A percentile compares a stretch with the other conserved stretches of the same genome.
These are phyloP conservation scores for Eucalyptus regnans DNA, from an alignment of 345 rosid species.

Conservation along the genomic window DNA sequence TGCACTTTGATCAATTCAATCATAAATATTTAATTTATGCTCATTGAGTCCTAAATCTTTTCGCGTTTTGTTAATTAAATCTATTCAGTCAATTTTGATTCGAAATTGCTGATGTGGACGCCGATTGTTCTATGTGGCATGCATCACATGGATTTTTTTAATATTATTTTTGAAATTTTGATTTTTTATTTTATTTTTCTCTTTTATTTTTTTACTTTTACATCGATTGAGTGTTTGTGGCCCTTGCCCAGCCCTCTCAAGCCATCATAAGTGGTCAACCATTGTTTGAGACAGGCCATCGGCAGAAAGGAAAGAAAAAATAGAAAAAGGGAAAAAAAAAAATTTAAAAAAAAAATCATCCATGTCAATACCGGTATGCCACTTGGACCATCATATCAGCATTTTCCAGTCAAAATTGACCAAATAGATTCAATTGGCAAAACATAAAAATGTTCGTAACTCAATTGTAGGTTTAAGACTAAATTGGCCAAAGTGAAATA, in stretches of 20 bases:
- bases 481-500: accelerated
- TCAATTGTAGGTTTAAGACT: no score
- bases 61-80: accelerated
- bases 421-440: neutral
- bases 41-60: no score
- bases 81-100: accelerated
- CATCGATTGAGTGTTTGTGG: neutral
- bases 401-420: no score
- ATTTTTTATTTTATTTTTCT: no score
- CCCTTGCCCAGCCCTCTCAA: neutral
- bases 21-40: no score
- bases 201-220: no score
- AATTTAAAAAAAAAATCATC: no score
- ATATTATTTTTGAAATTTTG: no score
- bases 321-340: accelerated
- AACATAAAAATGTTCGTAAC: no score
- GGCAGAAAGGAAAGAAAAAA: no score
- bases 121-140: neutral
- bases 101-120: accelerated
- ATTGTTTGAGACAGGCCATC: neutral
- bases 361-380: accelerated
- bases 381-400: accelerated
- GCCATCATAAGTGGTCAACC: neutral
- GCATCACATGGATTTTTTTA: accelerated
- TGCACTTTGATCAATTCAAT: no score